Evolutionary conservation across 1,139 yeast genomes (phyloP), one percentile per base, ranked within the genome.

Genomic region (Scheffersomyces stambukii): DNA sequence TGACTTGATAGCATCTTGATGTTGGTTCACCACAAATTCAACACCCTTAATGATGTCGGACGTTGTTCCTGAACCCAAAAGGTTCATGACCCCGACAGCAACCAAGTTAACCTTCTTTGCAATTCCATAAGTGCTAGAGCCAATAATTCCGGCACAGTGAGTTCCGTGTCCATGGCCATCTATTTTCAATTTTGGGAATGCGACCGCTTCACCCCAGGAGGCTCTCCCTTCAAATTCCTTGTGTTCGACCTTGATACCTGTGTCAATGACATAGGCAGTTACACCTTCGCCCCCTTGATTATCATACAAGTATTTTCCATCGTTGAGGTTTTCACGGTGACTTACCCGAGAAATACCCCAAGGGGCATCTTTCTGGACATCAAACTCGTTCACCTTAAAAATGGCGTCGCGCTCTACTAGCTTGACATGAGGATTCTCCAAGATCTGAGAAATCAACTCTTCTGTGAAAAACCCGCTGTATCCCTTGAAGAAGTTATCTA

Each of bases 121-220:
- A 22, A 65, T 54, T 29, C 72, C 72, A 38, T 59, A 65, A 8
- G 63, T 45, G 41, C 50, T 52, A 24, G 68, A 60, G 17, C 68
- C 72, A 43, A 65, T 64, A 28, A 59, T 61, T 38, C 72, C 72
- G 13, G 71, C 71, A 46, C 66, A 62, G 42, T 65, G 72, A 25
- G 69, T 64, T 21, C 72, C 72, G 40, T 65, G 72, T 20, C 97
- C 97, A 37, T 63, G 56, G 16, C 57, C 64, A 41, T 64, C 72
- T 17, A 53, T 36, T 33, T 58, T 52, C 19, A 55, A 43, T 37
- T 55, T 53, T 22, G 67, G 68, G 41, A 50, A 45, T 5, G 69
- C 63, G 27, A 63, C 48, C 6, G 69, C 60, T 16, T 56, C 51
- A 29, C 70, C 70, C 70, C 70, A 64, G 9, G 37, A 29, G 16